phyloP scores from a whole-genome alignment of 257 asterid genomes.

The Solanum ossicruentum region DNA sequence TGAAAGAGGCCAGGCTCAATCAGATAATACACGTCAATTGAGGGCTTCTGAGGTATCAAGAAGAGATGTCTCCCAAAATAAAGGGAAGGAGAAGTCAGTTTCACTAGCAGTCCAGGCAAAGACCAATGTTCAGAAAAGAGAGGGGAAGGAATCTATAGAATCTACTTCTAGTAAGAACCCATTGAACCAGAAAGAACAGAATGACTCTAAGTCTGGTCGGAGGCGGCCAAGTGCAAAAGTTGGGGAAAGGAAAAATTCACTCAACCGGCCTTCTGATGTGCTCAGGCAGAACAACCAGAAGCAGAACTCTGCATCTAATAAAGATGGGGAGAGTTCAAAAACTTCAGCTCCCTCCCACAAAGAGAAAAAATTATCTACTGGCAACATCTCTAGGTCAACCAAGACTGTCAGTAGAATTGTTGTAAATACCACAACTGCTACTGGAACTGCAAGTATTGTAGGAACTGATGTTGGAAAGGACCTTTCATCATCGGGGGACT shows the following conservation, averaged over 20 bases:
- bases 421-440: conserved; percentile 33
- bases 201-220: conserved; percentile 26
- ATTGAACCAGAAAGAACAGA: conserved; percentile 41
- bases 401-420: conserved; percentile 51
- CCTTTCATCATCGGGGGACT: conserved; percentile 20
- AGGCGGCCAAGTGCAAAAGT: conserved; percentile 33
- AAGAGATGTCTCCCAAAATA: conserved; percentile 38
- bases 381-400: conserved; percentile 21
- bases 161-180: conserved; percentile 28
- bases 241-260: conserved; percentile 33
- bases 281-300: conserved; percentile 80
- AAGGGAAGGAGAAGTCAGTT: conserved; percentile 46
- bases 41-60: conserved; percentile 44
- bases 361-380: conserved; percentile 40
- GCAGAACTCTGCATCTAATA: conserved; percentile 54
- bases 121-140: conserved; percentile 46
- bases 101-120: conserved; percentile 48
- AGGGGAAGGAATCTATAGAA: conserved; percentile 21
- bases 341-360: conserved; percentile 27
- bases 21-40: conserved; percentile 21
- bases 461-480: conserved; percentile 53
- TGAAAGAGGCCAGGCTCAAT: conserved; percentile 28
- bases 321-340: conserved; percentile 25
- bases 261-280: conserved; percentile 43
- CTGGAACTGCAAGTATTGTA: conserved; percentile 40